Evolutionary conservation across 2,329 filamentous ascomycete genomes (phyloP), one percentile per base, ranked within the genome.

Genomic region (Colletotrichum sp.): DNA sequence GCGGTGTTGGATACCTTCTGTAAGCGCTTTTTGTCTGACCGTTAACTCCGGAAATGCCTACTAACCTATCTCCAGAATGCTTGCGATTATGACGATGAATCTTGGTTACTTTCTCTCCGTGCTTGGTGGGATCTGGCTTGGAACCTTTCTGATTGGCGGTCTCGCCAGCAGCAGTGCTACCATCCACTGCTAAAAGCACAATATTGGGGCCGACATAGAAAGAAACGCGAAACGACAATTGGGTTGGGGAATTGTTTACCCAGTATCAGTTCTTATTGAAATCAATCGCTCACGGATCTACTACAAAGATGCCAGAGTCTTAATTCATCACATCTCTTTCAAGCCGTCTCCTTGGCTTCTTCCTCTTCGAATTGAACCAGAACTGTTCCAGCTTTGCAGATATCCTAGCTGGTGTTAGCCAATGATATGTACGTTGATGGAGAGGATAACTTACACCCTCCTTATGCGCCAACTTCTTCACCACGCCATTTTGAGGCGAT

Each of bases 1-100:
- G 91, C 14, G 95, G 92, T 7, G 90, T 98, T 57, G 94, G 93
- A 13, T 98, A 98, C 85, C 86, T 98, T 36, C 92, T 98, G 96
- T 98, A 86, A 90, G 95, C 92, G 34, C 2, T 4, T 4, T 16
- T 6, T 30, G 18, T 3, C 52, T n/a, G 3, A 5, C 26, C 8
- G 3, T 12, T 39, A 2, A 7, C 14, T 8, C 10, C 21, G 12
- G 3, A 7, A 4, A 7, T 7, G 66, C 16, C 57, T 16, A 16
- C 48, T 52, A 32, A 21, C 34, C 28, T 16, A 2, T 9, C 3
- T 30, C 4, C 28, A 98, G 96, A 76, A 98, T 98, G 96, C 87
- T 98, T 85, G 95, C 94, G 12, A 94, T 98, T 81, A 98, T 97
- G 95, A 96, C 95, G 2, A 92, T 95, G 87, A 97, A 97, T 80